Conservation (phyloP, 2,329 filamentous ascomycete genomes). For the Botrytis cinerea region DNA sequence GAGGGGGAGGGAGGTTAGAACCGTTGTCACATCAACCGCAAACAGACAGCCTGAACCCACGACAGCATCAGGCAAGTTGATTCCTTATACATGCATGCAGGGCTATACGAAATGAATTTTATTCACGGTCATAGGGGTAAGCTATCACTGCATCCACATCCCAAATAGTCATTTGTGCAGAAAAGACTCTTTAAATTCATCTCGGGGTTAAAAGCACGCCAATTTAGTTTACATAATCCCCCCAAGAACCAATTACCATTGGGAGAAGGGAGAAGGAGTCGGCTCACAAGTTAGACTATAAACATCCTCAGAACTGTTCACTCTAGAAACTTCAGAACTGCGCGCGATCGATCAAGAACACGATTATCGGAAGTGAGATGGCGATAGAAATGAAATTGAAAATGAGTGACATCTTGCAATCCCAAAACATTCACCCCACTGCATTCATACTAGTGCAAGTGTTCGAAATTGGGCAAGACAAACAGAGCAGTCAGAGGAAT, state of each 20-base stretch:
- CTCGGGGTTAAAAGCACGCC: not conserved
- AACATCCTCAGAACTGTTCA: not conserved
- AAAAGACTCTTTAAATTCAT: not conserved
- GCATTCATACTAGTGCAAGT: not conserved
- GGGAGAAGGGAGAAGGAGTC: accelerated
- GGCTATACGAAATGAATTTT: accelerated
- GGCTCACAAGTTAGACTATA: not conserved
- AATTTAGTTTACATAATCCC: not conserved
- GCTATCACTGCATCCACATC: not conserved
- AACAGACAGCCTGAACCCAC: accelerated
- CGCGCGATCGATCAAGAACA: not conserved
- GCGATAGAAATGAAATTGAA: not conserved
- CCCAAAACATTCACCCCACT: not conserved
- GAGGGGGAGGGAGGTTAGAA: not conserved
- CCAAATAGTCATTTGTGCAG: not conserved
- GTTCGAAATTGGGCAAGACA: not conserved
- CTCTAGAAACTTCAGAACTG: not conserved
- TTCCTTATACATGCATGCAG: not conserved
- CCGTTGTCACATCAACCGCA: not conserved
- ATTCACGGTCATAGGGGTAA: not conserved
- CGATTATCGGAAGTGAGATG: not conserved
- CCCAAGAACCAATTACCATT: not conserved
- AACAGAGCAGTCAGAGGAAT: not conserved
- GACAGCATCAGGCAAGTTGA: too few relatives aligned
- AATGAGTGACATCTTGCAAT: not conserved